Percentiles rank a stretch among this genome's conserved stretches.
Evolutionary conservation across 225 moss, liverwort and hornwort genomes (phyloP).

Genomic region (Physcomitrellopsis africana): DNA sequence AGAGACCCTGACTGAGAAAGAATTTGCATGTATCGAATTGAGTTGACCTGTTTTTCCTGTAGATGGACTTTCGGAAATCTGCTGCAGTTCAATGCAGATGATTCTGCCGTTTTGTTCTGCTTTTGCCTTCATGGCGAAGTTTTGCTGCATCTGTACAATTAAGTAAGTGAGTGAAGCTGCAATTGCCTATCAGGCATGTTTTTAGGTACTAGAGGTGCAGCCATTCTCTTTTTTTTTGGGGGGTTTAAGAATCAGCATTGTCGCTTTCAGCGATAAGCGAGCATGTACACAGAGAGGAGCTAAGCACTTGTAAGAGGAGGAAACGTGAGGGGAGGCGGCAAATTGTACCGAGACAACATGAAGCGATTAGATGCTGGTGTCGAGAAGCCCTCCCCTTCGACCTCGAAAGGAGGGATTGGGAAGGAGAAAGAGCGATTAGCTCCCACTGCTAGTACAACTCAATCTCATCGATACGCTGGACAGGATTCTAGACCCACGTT

Average conservation of each 20-base stretch:
- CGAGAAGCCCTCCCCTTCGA: slow-evolving; percentile 89
- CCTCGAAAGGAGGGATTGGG: slow-evolving; percentile 85
- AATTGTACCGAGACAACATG: slow-evolving; percentile 70
- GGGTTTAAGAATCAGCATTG: slow-evolving; percentile 19
- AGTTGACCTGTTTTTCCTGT: slow-evolving; percentile 23
- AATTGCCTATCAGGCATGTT: slow-evolving; percentile 26
- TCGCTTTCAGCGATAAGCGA: neutral
- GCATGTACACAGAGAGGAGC: slow-evolving; percentile 56
- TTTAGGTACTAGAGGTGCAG: slow-evolving; percentile 26
- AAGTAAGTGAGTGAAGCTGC: slow-evolving; percentile 13
- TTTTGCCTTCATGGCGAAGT: slow-evolving; percentile 27
- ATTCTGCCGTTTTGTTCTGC: neutral
- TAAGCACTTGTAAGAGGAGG: slow-evolving; percentile 49
- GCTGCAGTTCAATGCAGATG: slow-evolving; percentile 19
- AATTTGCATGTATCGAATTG: neutral
- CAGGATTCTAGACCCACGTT: slow-evolving; percentile 57
- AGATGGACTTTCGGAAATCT: slow-evolving; percentile 8
- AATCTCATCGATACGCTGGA: slow-evolving; percentile 52
- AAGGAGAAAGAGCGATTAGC: slow-evolving; percentile 69
- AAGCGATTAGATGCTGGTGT: slow-evolving; percentile 83
- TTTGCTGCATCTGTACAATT: slow-evolving; percentile 16
- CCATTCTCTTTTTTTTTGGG: slow-evolving; percentile 16
- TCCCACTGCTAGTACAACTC: slow-evolving; percentile 65
- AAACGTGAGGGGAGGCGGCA: neutral
- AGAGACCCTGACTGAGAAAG: slow-evolving; percentile 14